These are phyloP conservation scores for Chamaenerion angustifolium DNA, from an alignment of 345 rosid genomes.

Conservation along the genomic window DNA sequence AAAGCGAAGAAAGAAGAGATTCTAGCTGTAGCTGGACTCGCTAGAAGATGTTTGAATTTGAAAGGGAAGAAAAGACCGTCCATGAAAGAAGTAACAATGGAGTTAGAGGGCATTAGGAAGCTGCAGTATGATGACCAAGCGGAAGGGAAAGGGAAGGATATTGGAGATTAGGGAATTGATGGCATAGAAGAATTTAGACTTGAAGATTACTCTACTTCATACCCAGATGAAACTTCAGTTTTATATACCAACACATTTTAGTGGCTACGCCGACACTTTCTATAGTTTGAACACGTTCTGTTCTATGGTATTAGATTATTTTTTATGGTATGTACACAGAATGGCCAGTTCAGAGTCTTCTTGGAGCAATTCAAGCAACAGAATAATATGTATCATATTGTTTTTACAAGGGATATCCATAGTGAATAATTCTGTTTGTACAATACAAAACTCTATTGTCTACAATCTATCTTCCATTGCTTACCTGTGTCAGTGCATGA, in stretches of 20 bases:
- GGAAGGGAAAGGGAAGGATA: too few species aligned
- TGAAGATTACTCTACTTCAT: neutral
- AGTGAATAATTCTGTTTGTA: neutral
- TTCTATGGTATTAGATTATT: too few species aligned
- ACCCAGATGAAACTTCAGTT: too few species aligned
- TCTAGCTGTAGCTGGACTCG: constrained; percentile 19
- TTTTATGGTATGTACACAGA: too few species aligned
- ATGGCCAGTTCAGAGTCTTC: too few species aligned
- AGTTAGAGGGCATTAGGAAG: constrained; percentile 12
- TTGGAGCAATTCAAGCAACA: too few species aligned
- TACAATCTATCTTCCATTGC: constrained; percentile 12
- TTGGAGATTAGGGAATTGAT: neutral
- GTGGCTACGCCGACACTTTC: too few species aligned
- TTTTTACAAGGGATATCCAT: too few species aligned
- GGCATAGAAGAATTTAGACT: neutral
- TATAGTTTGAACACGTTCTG: too few species aligned
- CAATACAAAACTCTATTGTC: neutral
- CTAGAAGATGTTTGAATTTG: constrained; percentile 18
- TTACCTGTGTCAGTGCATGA: constrained; percentile 1
- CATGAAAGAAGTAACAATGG: constrained; percentile 26
- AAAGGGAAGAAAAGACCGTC: constrained; percentile 28
- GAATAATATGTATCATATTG: too few species aligned
- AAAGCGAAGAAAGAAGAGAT: constrained; percentile 8
- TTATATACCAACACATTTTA: too few species aligned
- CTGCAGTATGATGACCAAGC: neutral